Conservation (phyloP, 805 yeast genomes). For the Metschnikowia santaceciliae region DNA sequence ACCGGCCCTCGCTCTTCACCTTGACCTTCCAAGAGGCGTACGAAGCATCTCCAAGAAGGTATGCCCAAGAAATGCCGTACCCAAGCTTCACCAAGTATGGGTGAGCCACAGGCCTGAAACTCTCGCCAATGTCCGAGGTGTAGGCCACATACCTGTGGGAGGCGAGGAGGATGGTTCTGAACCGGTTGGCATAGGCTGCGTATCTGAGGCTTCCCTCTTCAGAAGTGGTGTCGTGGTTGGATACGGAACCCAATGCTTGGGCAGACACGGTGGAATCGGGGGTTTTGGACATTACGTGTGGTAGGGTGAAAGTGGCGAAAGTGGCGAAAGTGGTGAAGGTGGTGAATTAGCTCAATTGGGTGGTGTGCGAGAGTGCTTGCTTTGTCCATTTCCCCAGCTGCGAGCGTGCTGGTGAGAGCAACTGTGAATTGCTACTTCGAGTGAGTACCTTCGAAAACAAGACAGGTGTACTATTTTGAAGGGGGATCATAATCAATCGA, state of each 20-base stretch:
- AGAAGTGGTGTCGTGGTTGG: constrained; percentile 14
- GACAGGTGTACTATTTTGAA: too few species aligned
- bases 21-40: constrained; percentile 71
- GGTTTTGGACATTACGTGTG: not conserved
- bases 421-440: too few species aligned
- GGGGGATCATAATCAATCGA: too few species aligned
- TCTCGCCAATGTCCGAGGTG: constrained; percentile 83
- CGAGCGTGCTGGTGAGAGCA: too few species aligned
- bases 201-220: constrained; percentile 49
- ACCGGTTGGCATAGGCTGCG: constrained; percentile 76
- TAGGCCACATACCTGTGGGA: constrained; percentile 82
- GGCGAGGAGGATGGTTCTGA: constrained; percentile 65
- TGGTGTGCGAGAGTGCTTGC: too few species aligned
- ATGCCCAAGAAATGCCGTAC: constrained; percentile 73
- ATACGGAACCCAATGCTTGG: constrained; percentile 3
- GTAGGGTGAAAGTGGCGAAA: not conserved
- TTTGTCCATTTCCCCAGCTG: too few species aligned
- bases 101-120: constrained; percentile 78
- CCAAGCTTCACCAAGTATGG: constrained; percentile 61
- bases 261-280: not conserved
- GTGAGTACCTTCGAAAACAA: too few species aligned
- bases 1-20: constrained; percentile 61
- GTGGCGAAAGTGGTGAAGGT: not conserved
- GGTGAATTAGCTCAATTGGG: too few species aligned
- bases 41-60: constrained; percentile 70